Evolutionary conservation across 148 eudicot genomes (phyloP).

Genomic region (Amaranthus palmeri): DNA sequence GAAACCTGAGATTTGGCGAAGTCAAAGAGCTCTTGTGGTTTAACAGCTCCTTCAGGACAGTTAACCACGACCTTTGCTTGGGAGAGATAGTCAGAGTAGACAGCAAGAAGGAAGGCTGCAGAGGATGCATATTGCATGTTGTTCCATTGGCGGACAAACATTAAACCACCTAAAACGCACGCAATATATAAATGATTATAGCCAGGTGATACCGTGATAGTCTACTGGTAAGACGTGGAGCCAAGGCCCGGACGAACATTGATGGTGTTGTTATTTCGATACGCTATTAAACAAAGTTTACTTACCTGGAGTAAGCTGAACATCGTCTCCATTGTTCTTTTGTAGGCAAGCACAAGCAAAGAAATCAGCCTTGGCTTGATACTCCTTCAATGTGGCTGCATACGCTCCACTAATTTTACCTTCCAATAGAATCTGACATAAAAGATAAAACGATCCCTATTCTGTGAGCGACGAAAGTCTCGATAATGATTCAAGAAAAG

Average conservation of each 20-base stretch:
- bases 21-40: constrained; percentile 33
- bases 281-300: too few species aligned
- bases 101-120: constrained; percentile 35
- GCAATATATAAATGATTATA: not conserved
- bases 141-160: constrained; percentile 69
- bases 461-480: too few species aligned
- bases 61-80: constrained; percentile 23
- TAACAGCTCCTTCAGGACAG: constrained; percentile 28
- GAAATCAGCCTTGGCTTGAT: constrained; percentile 76
- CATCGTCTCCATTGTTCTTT: constrained; percentile 59
- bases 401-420: constrained; percentile 44
- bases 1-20: constrained; percentile 76
- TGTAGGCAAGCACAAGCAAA: constrained; percentile 74
- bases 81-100: constrained; percentile 38
- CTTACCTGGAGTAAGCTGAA: constrained; percentile 30
- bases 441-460: not conserved
- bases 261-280: too few species aligned
- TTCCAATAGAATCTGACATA: constrained; percentile 51
- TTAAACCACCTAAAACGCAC: constrained; percentile 52
- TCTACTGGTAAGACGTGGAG: too few species aligned
- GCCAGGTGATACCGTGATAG: too few species aligned
- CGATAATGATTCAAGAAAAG: too few species aligned
- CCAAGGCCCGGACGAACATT: too few species aligned
- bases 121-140: constrained; percentile 58
- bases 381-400: constrained; percentile 54